Conservation (phyloP, 192 early-diverging fungal genomes). For the Linnemannia exigua region DNA sequence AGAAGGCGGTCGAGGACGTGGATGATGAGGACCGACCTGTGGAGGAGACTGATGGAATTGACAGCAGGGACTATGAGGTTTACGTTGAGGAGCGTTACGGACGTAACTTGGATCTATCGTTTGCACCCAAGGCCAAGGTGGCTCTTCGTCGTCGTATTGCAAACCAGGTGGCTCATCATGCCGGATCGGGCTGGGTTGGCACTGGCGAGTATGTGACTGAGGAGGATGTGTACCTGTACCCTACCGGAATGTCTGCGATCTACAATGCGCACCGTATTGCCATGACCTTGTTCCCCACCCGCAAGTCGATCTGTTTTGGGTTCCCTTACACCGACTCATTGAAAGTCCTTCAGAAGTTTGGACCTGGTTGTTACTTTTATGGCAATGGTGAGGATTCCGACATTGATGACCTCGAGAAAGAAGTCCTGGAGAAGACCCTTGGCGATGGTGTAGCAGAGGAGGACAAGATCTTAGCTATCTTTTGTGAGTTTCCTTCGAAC, state of each 20-base stretch:
- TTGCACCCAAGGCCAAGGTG: constrained; percentile 81
- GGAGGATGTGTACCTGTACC: constrained; percentile 89
- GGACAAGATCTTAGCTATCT: constrained; percentile 80
- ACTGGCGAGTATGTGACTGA: constrained; percentile 74
- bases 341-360: constrained; percentile 97
- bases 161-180: constrained; percentile 53
- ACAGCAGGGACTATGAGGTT: constrained; percentile 66
- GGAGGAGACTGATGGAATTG: constrained; percentile 42
- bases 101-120: constrained; percentile 81
- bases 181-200: constrained; percentile 54
- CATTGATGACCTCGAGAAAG: constrained; percentile 78
- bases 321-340: constrained; percentile 98
- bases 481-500: constrained; percentile 96
- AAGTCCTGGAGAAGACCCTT: constrained; percentile 62
- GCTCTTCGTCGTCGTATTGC: constrained; percentile 89
- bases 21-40: constrained; percentile 41
- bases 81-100: constrained; percentile 97
- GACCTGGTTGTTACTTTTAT: constrained; percentile 88
- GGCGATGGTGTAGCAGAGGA: constrained; percentile 62
- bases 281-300: constrained; percentile 55
- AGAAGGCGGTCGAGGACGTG: background rate
- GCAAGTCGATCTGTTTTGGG: constrained; percentile 92
- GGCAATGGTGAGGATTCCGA: constrained; percentile 86
- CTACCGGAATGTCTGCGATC: constrained; percentile 95
- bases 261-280: constrained; percentile 86